Base-by-base conservation (phyloP, 208 protist genomes). In the Lotmaria passim region DNA sequence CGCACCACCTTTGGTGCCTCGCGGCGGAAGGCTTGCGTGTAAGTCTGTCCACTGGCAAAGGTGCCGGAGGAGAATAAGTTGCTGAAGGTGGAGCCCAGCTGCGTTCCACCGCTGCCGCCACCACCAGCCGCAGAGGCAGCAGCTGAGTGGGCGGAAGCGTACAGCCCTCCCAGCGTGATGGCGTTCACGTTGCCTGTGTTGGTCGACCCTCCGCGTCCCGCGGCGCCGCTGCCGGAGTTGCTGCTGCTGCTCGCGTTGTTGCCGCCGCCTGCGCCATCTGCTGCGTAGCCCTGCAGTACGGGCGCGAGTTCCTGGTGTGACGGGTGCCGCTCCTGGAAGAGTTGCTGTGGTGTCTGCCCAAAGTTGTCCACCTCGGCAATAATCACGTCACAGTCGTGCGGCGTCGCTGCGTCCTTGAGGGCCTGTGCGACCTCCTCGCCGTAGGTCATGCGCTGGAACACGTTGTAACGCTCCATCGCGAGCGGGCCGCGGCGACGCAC, bases 371-470 rank as follows among this genome's bases (percentile, higher is more conserved):
- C 98, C 82, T 99, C 97, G 0, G 87, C 83, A 43, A 97, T 90
- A 36, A 98, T 90, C 15, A 95, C 88, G 55, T 88, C 53, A 65
- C 89, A 88, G 57, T 98, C 85, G 65, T 75, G 91, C 62, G 75
- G 91, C 50, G 61, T 79, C 53, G 74, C 93, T 78, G 68, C 98
- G 71, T 88, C 96, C 83, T 68, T 95, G 73, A 83, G 76, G 53
- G 73, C 89, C 70, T 80, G 62, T 33, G 71, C 61, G 51, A 97
- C 86, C 61, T 91, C 90, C 73, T 98, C 97, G 62, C 98, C 98
- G 75, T 99, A 99, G 11, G 98, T 98, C 72, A 99, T 86, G 70
- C 96, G 93, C 71, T 99, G 97, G 62, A 99, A 99, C 0, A 94
- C 73, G 79, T 99, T 99, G 58, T 89, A 77, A 21, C 90, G 79